phyloP scores from a whole-genome alignment of 805 yeast species.

The Lipomyces spencermartinsiae region DNA sequence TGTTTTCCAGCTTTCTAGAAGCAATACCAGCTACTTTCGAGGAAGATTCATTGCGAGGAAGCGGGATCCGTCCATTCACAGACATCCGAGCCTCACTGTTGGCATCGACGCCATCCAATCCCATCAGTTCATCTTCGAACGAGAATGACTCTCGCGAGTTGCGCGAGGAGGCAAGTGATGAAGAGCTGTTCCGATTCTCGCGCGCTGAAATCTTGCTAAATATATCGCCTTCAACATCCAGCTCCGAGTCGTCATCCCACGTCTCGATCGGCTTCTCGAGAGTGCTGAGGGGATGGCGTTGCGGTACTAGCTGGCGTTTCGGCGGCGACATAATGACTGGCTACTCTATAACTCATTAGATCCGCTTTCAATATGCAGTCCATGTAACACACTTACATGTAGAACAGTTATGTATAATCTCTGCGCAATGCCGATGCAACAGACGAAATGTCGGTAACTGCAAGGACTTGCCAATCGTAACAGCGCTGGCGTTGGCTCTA shows the following conservation, averaged over 20 bases:
- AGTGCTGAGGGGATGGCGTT: constrained; percentile 29
- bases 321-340: background rate
- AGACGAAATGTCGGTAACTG: background rate
- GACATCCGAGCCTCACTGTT: too few relatives aligned
- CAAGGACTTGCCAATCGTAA: background rate
- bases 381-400: background rate
- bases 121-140: constrained; percentile 1
- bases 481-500: background rate
- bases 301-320: background rate
- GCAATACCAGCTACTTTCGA: background rate
- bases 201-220: constrained; percentile 22
- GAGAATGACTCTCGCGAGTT: background rate
- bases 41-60: background rate
- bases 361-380: background rate
- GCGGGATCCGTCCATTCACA: background rate
- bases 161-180: constrained; percentile 18
- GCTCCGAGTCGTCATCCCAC: constrained; percentile 36
- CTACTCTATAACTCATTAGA: background rate
- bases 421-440: background rate
- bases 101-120: background rate
- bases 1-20: background rate
- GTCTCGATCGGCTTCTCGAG: constrained; percentile 25
- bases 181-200: constrained; percentile 8
- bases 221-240: constrained; percentile 30
- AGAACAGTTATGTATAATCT: background rate